Evolutionary conservation across 805 yeast species (phyloP), one percentile per base, ranked within the genome.

Genomic region (Clavispora fructus): DNA sequence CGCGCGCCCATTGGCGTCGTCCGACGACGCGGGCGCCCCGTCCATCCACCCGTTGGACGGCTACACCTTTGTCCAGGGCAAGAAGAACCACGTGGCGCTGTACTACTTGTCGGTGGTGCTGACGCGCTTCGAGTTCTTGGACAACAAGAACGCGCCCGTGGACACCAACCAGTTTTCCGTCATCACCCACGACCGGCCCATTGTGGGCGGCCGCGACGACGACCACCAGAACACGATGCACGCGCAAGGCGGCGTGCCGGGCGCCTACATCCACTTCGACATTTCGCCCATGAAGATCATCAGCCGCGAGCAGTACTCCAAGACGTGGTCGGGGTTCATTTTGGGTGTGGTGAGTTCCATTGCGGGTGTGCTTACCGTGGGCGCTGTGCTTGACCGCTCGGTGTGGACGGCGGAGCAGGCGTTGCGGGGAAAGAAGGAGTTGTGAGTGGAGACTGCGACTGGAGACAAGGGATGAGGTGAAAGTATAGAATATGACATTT

Each of bases 281-380:
- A 90, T 94, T 64, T 83, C 95, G 46, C 96, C 98, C 10, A 74
- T 94, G 73, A 89, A 90, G 62, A 90, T 94, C 43, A 87, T 91
- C 59, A 89, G 92, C 67, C 75, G 80, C 47, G 95, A 94, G 64
- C 82, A 74, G 52, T 79, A 78, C 57, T 76, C 79, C 46, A 85
- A 83, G 61, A 77, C 94, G 1, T 86, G 94, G 83, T 83, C 91
- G 28, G 87, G 90, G 1, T 90, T 91, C 61, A 58, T 89, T 25
- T 69, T 90, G 48, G 89, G 91, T 31, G 87, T 87, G 26, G 80
- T 94, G 54, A 85, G 96, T 46, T 88, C 95, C 7, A 77, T 92
- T 35, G 98, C 97, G 9, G 97, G 98, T 41, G 90, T 94, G 10
- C 72, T 94, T 48, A 91, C 97, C 26, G 90, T 92, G 26, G 98